These are phyloP conservation scores for Rostrohypoxylon terebratum DNA, from an alignment of 495 filamentous ascomycete species.

Conservation along the genomic window DNA sequence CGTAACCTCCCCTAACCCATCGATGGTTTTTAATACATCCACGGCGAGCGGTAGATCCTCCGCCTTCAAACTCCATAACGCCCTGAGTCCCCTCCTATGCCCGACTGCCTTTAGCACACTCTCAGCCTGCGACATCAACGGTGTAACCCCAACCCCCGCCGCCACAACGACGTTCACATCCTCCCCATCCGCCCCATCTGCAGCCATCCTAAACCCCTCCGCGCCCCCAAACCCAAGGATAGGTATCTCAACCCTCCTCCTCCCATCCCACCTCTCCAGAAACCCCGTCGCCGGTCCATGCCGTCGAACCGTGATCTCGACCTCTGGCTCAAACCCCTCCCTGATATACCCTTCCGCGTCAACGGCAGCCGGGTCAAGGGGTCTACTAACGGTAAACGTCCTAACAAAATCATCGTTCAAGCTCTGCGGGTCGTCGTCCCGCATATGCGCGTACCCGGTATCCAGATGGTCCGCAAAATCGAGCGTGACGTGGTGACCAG, in stretches of 20 bases:
- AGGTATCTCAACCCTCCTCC: slow-evolving; percentile 69
- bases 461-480: slow-evolving; percentile 75
- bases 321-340: slow-evolving; percentile 51
- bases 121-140: slow-evolving; percentile 72
- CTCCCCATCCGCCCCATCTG: slow-evolving; percentile 25
- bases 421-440: slow-evolving; percentile 77
- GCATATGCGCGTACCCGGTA: slow-evolving; percentile 82
- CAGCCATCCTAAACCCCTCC: slow-evolving; percentile 51
- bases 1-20: slow-evolving; percentile 62
- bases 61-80: slow-evolving; percentile 75
- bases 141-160: slow-evolving; percentile 85
- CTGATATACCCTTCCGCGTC: slow-evolving; percentile 7
- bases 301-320: slow-evolving; percentile 77
- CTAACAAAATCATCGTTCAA: slow-evolving; percentile 86
- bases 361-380: slow-evolving; percentile 50
- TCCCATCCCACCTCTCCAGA: slow-evolving; percentile 68
- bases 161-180: slow-evolving; percentile 68
- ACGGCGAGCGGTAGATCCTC: slow-evolving; percentile 71
- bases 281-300: slow-evolving; percentile 74
- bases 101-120: slow-evolving; percentile 54
- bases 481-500: slow-evolving; percentile 81
- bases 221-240: slow-evolving; percentile 79
- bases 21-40: slow-evolving; percentile 67
- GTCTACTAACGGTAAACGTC: slow-evolving; percentile 79
- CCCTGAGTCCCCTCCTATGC: slow-evolving; percentile 49